These are phyloP conservation scores for Rhizoclosmatium globosum DNA, from an alignment of 192 early-diverging fungal species.

Conservation along the genomic window DNA sequence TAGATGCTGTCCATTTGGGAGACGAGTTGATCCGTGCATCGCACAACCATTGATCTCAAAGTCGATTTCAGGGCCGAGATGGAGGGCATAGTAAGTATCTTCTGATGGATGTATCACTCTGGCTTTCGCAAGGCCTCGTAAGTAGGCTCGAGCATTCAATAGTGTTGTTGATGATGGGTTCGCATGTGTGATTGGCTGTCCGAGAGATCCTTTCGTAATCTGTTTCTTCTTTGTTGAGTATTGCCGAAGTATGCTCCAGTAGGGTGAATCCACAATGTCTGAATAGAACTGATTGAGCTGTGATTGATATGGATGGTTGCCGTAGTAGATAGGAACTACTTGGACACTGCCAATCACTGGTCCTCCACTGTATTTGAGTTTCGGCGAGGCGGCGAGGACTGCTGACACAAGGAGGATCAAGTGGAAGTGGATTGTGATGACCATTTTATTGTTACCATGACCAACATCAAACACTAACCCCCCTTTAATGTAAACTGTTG, in stretches of 20 bases:
- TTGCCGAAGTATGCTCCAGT: not conserved
- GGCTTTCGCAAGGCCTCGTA: not conserved
- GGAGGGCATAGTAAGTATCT: constrained; percentile 47
- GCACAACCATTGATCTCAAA: not conserved
- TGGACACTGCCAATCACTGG: not conserved
- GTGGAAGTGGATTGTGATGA: too few relatives aligned
- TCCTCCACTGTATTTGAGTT: not conserved
- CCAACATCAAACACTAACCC: too few relatives aligned
- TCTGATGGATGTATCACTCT: constrained; percentile 39
- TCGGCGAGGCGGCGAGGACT: too few relatives aligned
- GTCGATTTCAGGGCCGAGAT: constrained; percentile 37
- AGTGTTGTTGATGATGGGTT: not conserved
- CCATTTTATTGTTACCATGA: too few relatives aligned
- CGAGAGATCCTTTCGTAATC: not conserved
- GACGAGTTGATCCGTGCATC: not conserved
- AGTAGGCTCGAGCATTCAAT: not conserved
- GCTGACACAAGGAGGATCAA: too few relatives aligned
- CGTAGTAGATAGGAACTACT: constrained; percentile 8
- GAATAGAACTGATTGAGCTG: not conserved
- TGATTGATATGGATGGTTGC: not conserved
- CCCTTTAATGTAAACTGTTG: too few relatives aligned
- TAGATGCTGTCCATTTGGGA: not conserved
- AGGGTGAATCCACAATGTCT: not conserved
- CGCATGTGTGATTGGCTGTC: not conserved
- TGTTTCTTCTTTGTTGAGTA: not conserved